phyloP scores from a whole-genome alignment of 2,329 filamentous ascomycete species.

The Colletotrichum aenigma region DNA sequence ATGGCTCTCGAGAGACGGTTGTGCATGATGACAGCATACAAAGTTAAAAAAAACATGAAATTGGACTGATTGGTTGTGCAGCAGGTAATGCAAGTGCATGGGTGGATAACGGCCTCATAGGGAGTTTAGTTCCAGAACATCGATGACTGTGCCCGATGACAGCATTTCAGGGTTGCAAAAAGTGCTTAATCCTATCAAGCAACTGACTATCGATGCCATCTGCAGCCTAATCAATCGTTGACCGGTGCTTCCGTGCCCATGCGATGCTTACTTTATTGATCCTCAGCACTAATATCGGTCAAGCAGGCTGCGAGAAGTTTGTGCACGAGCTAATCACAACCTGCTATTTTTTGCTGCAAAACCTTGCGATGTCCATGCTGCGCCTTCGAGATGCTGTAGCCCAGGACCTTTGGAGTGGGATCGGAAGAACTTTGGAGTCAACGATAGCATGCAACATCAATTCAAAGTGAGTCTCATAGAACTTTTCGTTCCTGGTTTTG shows the following conservation, averaged over 20 bases:
- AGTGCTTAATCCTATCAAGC: neutral
- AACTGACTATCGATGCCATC: neutral
- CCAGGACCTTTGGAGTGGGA: neutral
- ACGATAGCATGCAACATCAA: neutral
- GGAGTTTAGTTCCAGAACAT: neutral
- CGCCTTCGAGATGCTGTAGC: neutral
- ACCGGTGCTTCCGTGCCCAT: neutral
- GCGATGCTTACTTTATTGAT: neutral
- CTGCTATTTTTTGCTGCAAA: neutral
- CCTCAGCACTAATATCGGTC: neutral
- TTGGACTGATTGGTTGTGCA: neutral
- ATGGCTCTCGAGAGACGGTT: neutral
- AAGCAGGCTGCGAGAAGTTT: neutral
- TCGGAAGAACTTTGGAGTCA: neutral
- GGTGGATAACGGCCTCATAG: neutral
- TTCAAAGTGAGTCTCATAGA: neutral
- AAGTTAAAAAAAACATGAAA: rapidly evolving
- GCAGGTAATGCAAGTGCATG: neutral
- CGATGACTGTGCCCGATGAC: neutral
- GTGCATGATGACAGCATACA: neutral
- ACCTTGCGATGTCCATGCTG: neutral
- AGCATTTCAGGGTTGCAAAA: neutral
- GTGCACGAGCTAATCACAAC: neutral
- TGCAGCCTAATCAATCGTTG: neutral
- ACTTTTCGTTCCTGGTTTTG: neutral